Percentiles rank a stretch among this genome's conserved stretches.
Conservation (phyloP, 2,329 filamentous ascomycete species). For the Botrytis sinoallii region DNA sequence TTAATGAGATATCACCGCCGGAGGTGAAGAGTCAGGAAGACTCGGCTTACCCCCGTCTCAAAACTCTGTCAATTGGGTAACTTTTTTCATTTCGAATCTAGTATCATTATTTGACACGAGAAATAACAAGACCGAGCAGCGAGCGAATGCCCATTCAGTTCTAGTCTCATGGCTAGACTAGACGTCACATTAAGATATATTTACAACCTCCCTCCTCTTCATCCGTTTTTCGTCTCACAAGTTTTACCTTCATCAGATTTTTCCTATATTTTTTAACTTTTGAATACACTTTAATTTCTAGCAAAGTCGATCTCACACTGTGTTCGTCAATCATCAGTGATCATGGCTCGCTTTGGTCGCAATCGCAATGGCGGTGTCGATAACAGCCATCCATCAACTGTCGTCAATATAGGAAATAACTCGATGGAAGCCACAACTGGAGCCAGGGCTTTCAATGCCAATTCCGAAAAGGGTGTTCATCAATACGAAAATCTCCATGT, state of each 20-base stretch:
- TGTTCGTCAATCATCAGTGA: background rate
- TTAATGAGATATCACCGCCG: background rate
- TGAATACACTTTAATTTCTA: background rate
- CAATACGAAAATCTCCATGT: background rate
- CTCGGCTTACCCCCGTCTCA: background rate
- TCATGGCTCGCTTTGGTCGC: constrained; percentile 4
- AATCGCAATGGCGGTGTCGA: constrained; percentile 11
- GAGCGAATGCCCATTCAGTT: background rate
- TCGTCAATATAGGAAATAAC: background rate
- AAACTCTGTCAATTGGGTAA: background rate
- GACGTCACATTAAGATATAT: background rate
- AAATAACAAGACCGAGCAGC: background rate
- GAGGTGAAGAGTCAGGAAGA: background rate
- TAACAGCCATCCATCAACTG: background rate
- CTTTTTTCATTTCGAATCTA: background rate
- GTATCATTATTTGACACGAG: background rate
- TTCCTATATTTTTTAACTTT: background rate
- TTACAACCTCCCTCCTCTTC: background rate
- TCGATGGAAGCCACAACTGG: constrained; percentile 3
- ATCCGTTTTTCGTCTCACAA: background rate
- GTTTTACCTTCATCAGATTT: background rate
- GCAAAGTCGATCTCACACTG: background rate
- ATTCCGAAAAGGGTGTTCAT: background rate
- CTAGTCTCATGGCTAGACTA: background rate
- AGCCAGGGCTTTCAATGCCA: background rate